Base-by-base conservation (phyloP, 2,329 filamentous ascomycete species). In the Neofusicoccum sp. region DNA sequence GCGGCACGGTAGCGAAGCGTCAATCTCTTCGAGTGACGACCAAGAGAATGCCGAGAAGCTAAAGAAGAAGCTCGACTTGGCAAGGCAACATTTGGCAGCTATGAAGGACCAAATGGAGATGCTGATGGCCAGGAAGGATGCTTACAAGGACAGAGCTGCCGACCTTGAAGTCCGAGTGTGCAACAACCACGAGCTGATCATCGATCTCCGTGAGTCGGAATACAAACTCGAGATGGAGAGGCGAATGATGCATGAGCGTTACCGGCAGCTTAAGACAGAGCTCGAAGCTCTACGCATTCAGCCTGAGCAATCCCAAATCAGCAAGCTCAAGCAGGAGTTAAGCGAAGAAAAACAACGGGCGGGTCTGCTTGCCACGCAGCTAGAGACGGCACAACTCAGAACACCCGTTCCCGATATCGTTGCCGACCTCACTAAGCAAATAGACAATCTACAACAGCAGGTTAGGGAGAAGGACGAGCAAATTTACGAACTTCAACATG, bases 401-500 rank as follows among this genome's bases (percentile, higher is more conserved):
- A 58, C 33, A 14, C 44, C 40, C 12, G 34, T 45, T 3, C 34
- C 38, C 6, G 30, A 47, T n/a, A 58, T 68, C 41, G 69, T 75
- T 12, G 70, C 73, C 60, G 67, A 67, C 34, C 70, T 75, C 0
- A 67, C 74, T 36, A 67, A 71, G 24, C 68, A 73, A 48, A 65
- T 73, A 12, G 69, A 68, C 20, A 63, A 2, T 20, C 14, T 60
- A 6, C 26, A 54, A 8, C 20, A 34, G 31, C 47, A 16, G 6
- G 20, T 54, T 3, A 28, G 36, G 40, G 58, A 60, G 26, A 60
- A 47, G 9, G 48, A 60, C 30, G 48, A 49, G 26, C 58, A 53
- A 34, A 14, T 60, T 11, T 51, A 61, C n/a, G 64, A 69, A 8
- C 61, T 74, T n/a, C 65, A 72, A 28, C 61, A 59, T 16, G 66